Conservation (phyloP, 2,329 filamentous ascomycete species). For the Stagonosporopsis chrysanthemi region DNA sequence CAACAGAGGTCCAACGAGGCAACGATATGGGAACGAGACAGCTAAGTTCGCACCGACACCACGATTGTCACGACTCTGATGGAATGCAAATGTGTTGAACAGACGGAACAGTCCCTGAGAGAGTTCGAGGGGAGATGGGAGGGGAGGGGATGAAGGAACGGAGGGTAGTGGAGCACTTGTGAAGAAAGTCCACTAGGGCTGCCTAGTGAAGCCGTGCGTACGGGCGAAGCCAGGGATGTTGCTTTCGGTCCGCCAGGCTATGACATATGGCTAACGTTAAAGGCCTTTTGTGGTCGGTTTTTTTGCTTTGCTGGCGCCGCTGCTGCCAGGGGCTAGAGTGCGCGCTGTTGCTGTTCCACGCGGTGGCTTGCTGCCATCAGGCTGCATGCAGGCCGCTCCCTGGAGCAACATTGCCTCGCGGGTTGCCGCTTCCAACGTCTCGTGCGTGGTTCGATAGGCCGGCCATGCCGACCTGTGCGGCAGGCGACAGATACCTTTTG, state of each 20-base stretch:
- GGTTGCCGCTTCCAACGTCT: conserved; percentile 27
- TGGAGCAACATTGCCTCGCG: conserved; percentile 21
- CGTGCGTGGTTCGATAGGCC: conserved; percentile 20
- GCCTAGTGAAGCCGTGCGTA: conserved; percentile 43
- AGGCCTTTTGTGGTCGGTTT: conserved; percentile 20
- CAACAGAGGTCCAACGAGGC: conserved; percentile 7
- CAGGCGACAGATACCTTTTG: conserved; percentile 9
- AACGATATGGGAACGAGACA: conserved; percentile 28
- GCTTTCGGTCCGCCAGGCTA: conserved; percentile 30
- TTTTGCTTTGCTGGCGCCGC: conserved; percentile 27
- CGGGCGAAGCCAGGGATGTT: conserved; percentile 37
- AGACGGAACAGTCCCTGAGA: conserved; percentile 32
- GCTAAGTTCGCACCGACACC: conserved; percentile 27
- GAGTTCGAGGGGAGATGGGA: conserved; percentile 33
- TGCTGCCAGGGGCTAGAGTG: conserved; percentile 31
- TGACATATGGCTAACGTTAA: conserved; percentile 46
- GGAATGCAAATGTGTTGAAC: conserved; percentile 24
- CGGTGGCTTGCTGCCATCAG: conserved; percentile 18
- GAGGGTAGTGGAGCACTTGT: conserved; percentile 42
- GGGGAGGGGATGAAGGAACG: conserved; percentile 36
- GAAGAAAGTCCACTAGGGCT: conserved; percentile 42
- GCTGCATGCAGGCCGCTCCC: conserved; percentile 29
- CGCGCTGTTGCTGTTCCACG: conserved; percentile 14
- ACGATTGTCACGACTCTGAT: conserved; percentile 25
- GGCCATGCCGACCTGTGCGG: conserved; percentile 14